phyloP scores from a whole-genome alignment of 768 basidiomycete species.

The Boletus rubropictus region DNA sequence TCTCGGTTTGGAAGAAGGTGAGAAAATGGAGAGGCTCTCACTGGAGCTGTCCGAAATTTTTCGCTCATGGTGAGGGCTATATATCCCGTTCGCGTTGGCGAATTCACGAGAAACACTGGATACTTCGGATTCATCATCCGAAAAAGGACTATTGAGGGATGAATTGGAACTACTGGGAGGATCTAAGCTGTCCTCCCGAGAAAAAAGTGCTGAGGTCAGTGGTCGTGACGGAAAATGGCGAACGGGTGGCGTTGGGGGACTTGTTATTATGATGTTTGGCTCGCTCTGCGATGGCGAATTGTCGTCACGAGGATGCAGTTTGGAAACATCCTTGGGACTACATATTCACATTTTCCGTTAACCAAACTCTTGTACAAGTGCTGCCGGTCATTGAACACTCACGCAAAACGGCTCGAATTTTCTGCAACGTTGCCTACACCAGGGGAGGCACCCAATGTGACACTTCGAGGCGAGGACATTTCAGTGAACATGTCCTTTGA shows the following conservation, averaged over 20 bases:
- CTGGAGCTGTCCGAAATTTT: conserved; percentile 22
- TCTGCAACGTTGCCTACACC: conserved; percentile 32
- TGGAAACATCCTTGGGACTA: conserved; percentile 24
- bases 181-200: conserved; percentile 20
- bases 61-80: conserved; percentile 3
- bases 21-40: conserved; percentile 10
- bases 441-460: conserved; percentile 3
- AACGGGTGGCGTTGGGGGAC: conserved; percentile 15
- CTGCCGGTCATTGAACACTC: not conserved
- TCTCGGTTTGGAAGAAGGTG: conserved; percentile 15
- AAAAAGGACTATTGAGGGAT: conserved; percentile 27
- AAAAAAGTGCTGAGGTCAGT: conserved; percentile 14
- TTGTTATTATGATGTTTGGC: conserved; percentile 21
- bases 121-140: conserved; percentile 26
- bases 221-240: conserved; percentile 20
- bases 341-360: not conserved
- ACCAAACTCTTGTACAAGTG: not conserved
- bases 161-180: conserved; percentile 16
- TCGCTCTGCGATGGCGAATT: conserved; percentile 18
- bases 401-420: conserved; percentile 33
- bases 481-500: conserved; percentile 4
- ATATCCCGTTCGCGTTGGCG: not conserved
- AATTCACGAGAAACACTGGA: conserved; percentile 18
- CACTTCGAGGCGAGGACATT: not conserved
- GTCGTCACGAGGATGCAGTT: conserved; percentile 10